These are phyloP conservation scores for Saccharomyces hybrid DNA, from an alignment of 1,139 yeast genomes.

Conservation along the genomic window DNA sequence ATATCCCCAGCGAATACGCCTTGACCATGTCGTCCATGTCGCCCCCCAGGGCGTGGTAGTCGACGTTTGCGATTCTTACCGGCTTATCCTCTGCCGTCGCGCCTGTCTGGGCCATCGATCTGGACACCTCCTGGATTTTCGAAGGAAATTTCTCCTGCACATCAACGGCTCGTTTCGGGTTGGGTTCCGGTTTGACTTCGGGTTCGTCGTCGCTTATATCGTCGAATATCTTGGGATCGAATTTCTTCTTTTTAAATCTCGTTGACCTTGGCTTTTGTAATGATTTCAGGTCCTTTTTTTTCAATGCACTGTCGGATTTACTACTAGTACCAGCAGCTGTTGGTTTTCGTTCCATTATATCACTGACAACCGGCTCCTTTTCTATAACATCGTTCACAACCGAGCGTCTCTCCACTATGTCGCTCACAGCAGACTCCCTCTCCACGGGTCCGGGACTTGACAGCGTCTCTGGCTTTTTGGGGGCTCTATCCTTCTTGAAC, in stretches of 20 bases:
- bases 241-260: background rate
- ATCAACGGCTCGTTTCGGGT: too few species aligned
- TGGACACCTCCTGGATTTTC: slow-evolving; percentile 11
- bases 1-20: slow-evolving; percentile 51
- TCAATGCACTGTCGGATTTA: background rate
- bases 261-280: background rate
- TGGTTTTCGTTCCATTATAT: background rate
- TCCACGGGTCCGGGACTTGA: background rate
- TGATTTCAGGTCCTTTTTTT: background rate
- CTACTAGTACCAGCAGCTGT: background rate
- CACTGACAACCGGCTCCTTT: background rate
- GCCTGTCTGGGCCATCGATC: slow-evolving; percentile 10
- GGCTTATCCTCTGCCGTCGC: slow-evolving; percentile 6
- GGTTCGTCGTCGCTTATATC: background rate
- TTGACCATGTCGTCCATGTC: slow-evolving; percentile 52
- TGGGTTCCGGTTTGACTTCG: background rate
- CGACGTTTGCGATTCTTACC: slow-evolving; percentile 31
- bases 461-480: slow-evolving; percentile 1
- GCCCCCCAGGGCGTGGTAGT: slow-evolving; percentile 37
- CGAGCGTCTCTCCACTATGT: background rate
- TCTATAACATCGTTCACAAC: too few species aligned
- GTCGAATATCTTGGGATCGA: background rate
- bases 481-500: slow-evolving; percentile 22
- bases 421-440: background rate
- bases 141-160: background rate